phyloP scores from a whole-genome alignment of 148 eudicot species.

The Camellia japonica region DNA sequence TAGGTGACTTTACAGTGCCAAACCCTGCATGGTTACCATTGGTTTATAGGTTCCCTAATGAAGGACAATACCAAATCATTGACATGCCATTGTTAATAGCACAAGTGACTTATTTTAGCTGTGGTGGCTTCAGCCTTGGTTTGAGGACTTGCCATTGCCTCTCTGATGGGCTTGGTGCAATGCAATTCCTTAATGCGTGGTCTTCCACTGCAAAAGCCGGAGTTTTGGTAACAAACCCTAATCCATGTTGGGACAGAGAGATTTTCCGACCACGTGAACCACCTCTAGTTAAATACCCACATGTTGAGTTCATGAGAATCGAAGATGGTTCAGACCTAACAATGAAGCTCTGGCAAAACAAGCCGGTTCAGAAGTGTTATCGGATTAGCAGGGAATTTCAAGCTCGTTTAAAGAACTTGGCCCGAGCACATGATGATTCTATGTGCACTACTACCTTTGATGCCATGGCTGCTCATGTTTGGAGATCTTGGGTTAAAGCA shows the following conservation, averaged over 20 bases:
- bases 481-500: constrained; percentile 94
- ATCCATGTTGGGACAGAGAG: constrained; percentile 85
- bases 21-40: constrained; percentile 78
- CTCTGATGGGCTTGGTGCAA: constrained; percentile 92
- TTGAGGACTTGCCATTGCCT: constrained; percentile 87
- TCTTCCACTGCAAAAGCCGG: constrained; percentile 76
- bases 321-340: constrained; percentile 57
- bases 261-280: constrained; percentile 69
- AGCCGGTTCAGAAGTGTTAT: constrained; percentile 74
- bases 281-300: constrained; percentile 55
- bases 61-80: constrained; percentile 65
- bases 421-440: constrained; percentile 23
- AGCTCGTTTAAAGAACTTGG: constrained; percentile 49
- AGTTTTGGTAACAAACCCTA: constrained; percentile 41
- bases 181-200: constrained; percentile 94
- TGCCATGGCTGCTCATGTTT: constrained; percentile 91
- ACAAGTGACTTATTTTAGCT: constrained; percentile 66
- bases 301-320: constrained; percentile 66
- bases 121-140: constrained; percentile 92
- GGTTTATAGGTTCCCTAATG: constrained; percentile 58
- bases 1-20: constrained; percentile 72
- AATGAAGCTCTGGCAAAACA: constrained; percentile 52
- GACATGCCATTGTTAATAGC: constrained; percentile 91
- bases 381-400: constrained; percentile 52
- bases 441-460: constrained; percentile 66